Base-by-base conservation (phyloP, 2,329 filamentous ascomycete genomes). In the Penicillium vulpinum region DNA sequence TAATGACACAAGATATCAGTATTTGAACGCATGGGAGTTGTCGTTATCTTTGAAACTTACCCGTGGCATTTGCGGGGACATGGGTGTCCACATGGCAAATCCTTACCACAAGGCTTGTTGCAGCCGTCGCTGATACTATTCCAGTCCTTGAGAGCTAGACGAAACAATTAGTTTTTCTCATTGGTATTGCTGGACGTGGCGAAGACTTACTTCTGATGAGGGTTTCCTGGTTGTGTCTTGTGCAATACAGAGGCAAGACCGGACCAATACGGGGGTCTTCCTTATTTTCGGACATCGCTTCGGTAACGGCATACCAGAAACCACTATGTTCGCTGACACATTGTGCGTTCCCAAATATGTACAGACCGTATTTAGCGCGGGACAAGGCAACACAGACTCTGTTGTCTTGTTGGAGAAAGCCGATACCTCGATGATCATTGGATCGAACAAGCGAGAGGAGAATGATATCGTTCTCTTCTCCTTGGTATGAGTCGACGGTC, bases 401-500 rank as follows among this genome's bases (percentile, higher is more conserved):
- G 60, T 88, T 87, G 35, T 80, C 78, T 13, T 88, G 85, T 1
- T 82, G 79, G 2, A 96, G 78, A 63, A 96, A 97, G 0, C 92
- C 92, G 29, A 92, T 87, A 0, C 78, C 77, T 5, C 76, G 68
- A 1, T 75, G 66, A 1, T 69, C 62, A 35, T 88, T 88, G 61
- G 88, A 92, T 41, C 92, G 84, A 3, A 94, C 91, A 0, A 96
- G 77, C 0, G 92, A 96, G 0, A 96, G 77, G 2, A 96, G 70
- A 10, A 97, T 81, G 9, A 96, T 80, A 24, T 92, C 89, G 60
- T 96, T 96, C 70, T 96, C 91, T 66, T 96, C 91, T 13, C 92
- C 92, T 71, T 96, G 92, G 67, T 93, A 96, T 0, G 89, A 90
- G 67, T 96, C 92, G 0, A 97, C 90, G 0, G 92, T 96, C 33